Conservation (phyloP, 1,284 basidiomycete species). For the Sporisorium sorghi region DNA sequence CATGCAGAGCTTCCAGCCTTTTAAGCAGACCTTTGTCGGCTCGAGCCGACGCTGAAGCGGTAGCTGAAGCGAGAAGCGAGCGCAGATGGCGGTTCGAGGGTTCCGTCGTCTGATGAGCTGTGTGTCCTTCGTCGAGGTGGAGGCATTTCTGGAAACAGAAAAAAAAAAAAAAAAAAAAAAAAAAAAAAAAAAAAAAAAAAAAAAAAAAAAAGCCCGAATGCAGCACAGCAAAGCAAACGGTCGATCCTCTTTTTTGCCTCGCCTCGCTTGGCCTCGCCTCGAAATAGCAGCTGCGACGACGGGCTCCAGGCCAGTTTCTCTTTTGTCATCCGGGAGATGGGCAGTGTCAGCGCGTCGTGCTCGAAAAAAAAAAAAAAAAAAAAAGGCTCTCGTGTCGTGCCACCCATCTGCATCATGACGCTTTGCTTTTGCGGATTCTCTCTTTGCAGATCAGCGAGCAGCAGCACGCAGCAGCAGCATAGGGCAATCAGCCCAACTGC, state of each 20-base stretch:
- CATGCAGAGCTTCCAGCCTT: no score
- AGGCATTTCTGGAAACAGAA: not conserved
- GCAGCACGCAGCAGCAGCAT: not conserved
- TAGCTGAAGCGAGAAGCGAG: no score
- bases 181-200: no score
- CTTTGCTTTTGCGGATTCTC: constrained; percentile 7
- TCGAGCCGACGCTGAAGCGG: not conserved
- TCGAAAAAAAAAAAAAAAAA: not conserved
- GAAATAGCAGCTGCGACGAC: not conserved
- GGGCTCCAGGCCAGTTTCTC: not conserved
- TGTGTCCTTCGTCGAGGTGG: no score
- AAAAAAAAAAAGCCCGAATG: no score
- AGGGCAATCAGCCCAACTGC: constrained; percentile 1
- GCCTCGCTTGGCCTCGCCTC: constrained; percentile 9
- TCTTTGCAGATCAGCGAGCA: constrained; percentile 25
- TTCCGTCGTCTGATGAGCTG: no score
- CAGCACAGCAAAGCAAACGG: not conserved
- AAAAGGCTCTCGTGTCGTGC: constrained; percentile 7
- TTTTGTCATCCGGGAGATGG: not conserved
- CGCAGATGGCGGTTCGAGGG: not conserved
- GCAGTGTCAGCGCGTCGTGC: constrained; percentile 8
- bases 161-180: no score
- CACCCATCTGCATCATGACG: constrained; percentile 39
- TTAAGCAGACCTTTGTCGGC: not conserved
- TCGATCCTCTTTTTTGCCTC: constrained; percentile 6